Evolutionary conservation across 768 basidiomycete species (phyloP).

Genomic region (Termitomyces sp.): DNA sequence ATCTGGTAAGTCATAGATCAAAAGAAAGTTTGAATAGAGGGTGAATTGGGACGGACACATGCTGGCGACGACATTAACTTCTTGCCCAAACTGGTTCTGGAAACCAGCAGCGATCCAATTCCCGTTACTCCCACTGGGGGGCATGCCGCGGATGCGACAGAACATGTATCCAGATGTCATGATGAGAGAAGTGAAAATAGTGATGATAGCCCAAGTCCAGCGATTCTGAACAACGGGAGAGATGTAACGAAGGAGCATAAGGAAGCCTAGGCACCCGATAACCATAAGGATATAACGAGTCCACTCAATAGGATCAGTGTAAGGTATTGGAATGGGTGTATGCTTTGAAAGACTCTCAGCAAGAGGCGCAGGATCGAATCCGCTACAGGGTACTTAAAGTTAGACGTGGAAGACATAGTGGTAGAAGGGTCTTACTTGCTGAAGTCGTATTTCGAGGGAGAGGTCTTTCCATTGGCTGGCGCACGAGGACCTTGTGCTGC

Average conservation of each 20-base stretch:
- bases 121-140: slow-evolving; percentile 58
- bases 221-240: slow-evolving; percentile 61
- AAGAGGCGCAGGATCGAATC: slow-evolving; percentile 75
- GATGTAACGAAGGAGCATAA: slow-evolving; percentile 53
- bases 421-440: slow-evolving; percentile 41
- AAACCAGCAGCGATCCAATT: slow-evolving; percentile 86
- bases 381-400: slow-evolving; percentile 40
- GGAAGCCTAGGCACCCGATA: slow-evolving; percentile 38
- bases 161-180: slow-evolving; percentile 98
- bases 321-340: slow-evolving; percentile 79
- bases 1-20: slow-evolving; percentile 42
- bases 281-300: slow-evolving; percentile 41
- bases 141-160: slow-evolving; percentile 80
- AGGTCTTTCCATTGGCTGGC: slow-evolving; percentile 47
- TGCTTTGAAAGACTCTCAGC: slow-evolving; percentile 68
- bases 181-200: slow-evolving; percentile 57
- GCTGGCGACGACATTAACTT: slow-evolving; percentile 80
- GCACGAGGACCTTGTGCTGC: slow-evolving; percentile 65
- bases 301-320: slow-evolving; percentile 75
- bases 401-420: background rate
- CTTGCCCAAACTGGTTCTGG: slow-evolving; percentile 88
- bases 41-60: slow-evolving; percentile 59
- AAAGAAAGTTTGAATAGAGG: background rate
- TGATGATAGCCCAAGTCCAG: slow-evolving; percentile 71
- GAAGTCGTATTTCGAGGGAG: slow-evolving; percentile 73